phyloP scores from a whole-genome alignment of 768 basidiomycete species.

The Mrakia blollopis region DNA sequence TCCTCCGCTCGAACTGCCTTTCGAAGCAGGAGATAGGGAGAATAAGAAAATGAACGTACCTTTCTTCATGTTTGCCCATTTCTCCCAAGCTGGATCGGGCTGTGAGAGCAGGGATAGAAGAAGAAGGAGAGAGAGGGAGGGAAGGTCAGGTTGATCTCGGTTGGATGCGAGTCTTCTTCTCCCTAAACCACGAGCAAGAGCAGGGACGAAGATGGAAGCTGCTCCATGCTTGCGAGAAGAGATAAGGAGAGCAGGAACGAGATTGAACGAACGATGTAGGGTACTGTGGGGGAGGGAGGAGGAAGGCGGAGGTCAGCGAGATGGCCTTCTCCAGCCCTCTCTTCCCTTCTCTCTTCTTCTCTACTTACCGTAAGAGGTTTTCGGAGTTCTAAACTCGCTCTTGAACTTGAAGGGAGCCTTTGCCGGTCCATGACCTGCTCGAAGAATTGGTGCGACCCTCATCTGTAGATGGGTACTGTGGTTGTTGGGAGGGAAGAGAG shows the following conservation, averaged over 20 bases:
- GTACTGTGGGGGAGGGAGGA: background rate
- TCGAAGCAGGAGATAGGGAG: background rate
- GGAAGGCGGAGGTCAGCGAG: constrained; percentile 5
- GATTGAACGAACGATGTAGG: background rate
- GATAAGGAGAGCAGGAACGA: background rate
- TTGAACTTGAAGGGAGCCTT: background rate
- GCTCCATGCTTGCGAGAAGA: background rate
- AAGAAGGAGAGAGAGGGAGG: background rate
- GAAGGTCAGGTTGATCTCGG: constrained; percentile 4
- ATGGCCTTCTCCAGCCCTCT: background rate
- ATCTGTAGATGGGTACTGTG: background rate
- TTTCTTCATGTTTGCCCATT: constrained; percentile 11
- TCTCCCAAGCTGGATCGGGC: constrained; percentile 13
- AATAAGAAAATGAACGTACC: background rate
- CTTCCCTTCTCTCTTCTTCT: background rate
- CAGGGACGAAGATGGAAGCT: background rate
- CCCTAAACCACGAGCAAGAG: background rate
- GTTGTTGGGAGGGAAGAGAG: background rate
- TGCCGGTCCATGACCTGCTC: background rate
- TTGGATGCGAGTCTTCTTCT: background rate
- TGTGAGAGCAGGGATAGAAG: background rate
- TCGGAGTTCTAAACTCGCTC: background rate
- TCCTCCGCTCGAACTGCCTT: too few relatives aligned
- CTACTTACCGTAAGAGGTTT: background rate
- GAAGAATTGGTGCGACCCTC: background rate